Conservation (phyloP, 169 alveolate species). For the Eimeria zaria region DNA sequence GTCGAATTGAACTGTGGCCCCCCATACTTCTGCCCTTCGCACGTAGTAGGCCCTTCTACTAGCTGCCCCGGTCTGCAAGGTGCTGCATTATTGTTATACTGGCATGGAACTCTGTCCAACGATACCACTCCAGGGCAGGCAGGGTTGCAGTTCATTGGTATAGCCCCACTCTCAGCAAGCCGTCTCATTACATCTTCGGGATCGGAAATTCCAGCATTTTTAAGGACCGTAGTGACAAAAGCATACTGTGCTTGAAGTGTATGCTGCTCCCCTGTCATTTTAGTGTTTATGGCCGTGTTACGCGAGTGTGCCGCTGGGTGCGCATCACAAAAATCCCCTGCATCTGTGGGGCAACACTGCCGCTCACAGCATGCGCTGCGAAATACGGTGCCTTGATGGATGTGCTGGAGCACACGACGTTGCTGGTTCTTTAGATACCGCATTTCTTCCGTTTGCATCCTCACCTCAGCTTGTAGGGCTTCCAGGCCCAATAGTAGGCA, state of each 20-base stretch:
- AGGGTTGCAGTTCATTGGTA: neutral
- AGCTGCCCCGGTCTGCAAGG: neutral
- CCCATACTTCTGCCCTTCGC: neutral
- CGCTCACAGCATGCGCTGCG: constrained; percentile 7
- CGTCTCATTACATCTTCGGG: constrained; percentile 33
- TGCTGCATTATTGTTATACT: neutral
- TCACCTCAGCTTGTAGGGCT: constrained; percentile 39
- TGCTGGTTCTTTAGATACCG: constrained; percentile 34
- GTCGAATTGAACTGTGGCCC: neutral
- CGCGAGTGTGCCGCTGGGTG: constrained; percentile 3
- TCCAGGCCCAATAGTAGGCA: constrained; percentile 12
- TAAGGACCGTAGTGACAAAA: neutral
- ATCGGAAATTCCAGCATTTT: constrained; percentile 50
- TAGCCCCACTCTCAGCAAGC: constrained; percentile 27
- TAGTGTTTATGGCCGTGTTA: neutral
- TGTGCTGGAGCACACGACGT: constrained; percentile 60
- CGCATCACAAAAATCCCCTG: neutral
- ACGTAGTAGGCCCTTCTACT: neutral
- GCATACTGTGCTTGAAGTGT: constrained; percentile 6
- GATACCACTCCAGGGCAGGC: constrained; percentile 5
- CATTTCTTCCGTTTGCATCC: constrained; percentile 69
- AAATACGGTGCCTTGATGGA: neutral
- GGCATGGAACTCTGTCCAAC: neutral
- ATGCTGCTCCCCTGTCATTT: neutral
- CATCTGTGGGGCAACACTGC: constrained; percentile 1